These are phyloP conservation scores for Zangia roseola DNA, from an alignment of 768 basidiomycete species.

Conservation along the genomic window DNA sequence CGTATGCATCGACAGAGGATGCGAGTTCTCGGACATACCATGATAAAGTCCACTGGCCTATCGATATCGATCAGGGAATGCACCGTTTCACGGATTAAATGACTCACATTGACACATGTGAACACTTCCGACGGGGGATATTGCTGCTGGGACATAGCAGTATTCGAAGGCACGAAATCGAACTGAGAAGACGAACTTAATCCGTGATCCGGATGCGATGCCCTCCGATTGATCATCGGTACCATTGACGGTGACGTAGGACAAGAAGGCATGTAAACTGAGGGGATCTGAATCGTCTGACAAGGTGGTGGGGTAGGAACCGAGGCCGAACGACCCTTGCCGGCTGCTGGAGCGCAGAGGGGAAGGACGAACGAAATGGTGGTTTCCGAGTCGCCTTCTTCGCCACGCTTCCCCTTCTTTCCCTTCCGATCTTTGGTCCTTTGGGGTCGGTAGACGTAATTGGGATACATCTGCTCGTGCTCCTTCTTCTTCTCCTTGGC, in stretches of 20 bases:
- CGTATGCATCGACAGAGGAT: slow-evolving; percentile 45
- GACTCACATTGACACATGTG: slow-evolving; percentile 41
- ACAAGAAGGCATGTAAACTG: slow-evolving; percentile 60
- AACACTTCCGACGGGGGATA: slow-evolving; percentile 32
- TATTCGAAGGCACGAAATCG: slow-evolving; percentile 53
- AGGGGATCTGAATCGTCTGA: slow-evolving; percentile 69
- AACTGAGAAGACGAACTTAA: slow-evolving; percentile 45
- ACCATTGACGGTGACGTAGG: slow-evolving; percentile 57
- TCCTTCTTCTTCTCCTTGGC: slow-evolving; percentile 81
- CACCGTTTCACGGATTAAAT: slow-evolving; percentile 5
- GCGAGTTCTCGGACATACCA: slow-evolving; percentile 44
- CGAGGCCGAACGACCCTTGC: slow-evolving; percentile 48
- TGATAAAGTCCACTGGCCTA: slow-evolving; percentile 53
- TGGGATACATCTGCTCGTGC: slow-evolving; percentile 71
- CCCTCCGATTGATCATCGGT: slow-evolving; percentile 60
- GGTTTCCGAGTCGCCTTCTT: slow-evolving; percentile 50
- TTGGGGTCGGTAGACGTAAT: slow-evolving; percentile 79
- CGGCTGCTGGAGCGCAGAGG: slow-evolving; percentile 38
- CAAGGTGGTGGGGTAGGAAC: slow-evolving; percentile 67
- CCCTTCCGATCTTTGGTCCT: slow-evolving; percentile 49
- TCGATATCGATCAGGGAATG: slow-evolving; percentile 1
- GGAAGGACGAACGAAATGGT: slow-evolving; percentile 49
- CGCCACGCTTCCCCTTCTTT: slow-evolving; percentile 39
- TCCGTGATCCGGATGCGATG: slow-evolving; percentile 50
- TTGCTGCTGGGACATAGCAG: slow-evolving; percentile 41